Conservation (phyloP, 176 grass and related monocot species). For the Eragrostis curvula region DNA sequence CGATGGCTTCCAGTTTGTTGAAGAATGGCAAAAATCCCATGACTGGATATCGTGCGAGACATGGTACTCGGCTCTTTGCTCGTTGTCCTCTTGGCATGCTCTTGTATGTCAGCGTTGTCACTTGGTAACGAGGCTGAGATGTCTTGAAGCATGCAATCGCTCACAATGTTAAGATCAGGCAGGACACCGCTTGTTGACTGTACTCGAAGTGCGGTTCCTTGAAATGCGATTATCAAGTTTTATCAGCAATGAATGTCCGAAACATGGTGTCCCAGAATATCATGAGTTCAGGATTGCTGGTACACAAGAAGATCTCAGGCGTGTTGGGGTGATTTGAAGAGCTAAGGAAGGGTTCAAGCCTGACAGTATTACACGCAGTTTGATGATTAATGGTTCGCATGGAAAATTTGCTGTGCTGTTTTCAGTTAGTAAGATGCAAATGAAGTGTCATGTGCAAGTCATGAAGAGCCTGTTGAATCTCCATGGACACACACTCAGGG, state of each 20-base stretch:
- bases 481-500: no score
- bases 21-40: constrained; percentile 25
- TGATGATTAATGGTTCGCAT: constrained; percentile 44
- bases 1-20: constrained; percentile 45
- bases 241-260: constrained; percentile 27
- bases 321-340: constrained; percentile 28
- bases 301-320: background rate
- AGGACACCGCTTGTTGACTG: constrained; percentile 41
- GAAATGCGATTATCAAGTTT: constrained; percentile 42
- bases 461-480: constrained; percentile 44
- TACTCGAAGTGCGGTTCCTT: constrained; percentile 41
- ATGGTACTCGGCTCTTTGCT: constrained; percentile 29
- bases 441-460: constrained; percentile 15
- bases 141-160: constrained; percentile 15
- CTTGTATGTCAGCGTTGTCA: background rate
- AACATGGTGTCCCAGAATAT: constrained; percentile 50
- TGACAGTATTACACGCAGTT: constrained; percentile 43
- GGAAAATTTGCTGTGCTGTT: constrained; percentile 31
- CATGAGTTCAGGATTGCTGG: constrained; percentile 49
- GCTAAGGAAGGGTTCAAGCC: constrained; percentile 44
- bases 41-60: constrained; percentile 36
- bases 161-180: constrained; percentile 36
- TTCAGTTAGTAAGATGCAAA: constrained; percentile 41
- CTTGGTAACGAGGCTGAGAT: constrained; percentile 50
- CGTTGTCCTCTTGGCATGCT: constrained; percentile 41